Conservation (phyloP, 495 filamentous ascomycete species). For the Tetracladium marchalianum region DNA sequence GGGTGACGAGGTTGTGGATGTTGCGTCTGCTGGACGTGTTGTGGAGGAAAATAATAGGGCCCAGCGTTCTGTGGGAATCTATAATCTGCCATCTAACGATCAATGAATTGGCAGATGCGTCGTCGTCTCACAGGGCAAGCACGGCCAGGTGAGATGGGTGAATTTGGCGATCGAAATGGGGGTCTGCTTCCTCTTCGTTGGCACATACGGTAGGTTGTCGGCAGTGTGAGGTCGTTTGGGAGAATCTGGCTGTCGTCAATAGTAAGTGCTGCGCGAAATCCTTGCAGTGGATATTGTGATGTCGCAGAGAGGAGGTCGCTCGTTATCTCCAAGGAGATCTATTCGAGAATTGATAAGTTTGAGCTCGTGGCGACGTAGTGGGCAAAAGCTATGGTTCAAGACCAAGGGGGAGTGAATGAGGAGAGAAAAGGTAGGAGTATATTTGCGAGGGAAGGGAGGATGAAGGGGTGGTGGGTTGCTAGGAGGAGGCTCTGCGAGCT, state of each 20-base stretch:
- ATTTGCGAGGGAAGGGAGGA: too few relatives aligned
- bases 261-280: too few relatives aligned
- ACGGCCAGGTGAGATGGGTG: not conserved
- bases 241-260: too few relatives aligned
- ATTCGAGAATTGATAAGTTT: not conserved
- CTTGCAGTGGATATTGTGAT: too few relatives aligned
- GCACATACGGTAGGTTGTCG: slow-evolving; percentile 12
- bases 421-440: too few relatives aligned
- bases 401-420: too few relatives aligned
- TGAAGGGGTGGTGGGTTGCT: too few relatives aligned
- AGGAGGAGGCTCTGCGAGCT: too few relatives aligned
- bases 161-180: slow-evolving; percentile 6
- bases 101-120: slow-evolving; percentile 2
- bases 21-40: slow-evolving; percentile 15
- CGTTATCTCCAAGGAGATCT: too few relatives aligned
- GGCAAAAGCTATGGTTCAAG: too few relatives aligned
- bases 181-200: slow-evolving; percentile 19
- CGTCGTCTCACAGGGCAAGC: slow-evolving; percentile 12
- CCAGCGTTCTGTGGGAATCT: slow-evolving; percentile 24
- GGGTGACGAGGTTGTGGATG: slow-evolving; percentile 16
- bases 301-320: too few relatives aligned
- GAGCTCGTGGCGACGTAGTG: not conserved
- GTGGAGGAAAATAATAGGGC: slow-evolving; percentile 16
- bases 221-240: too few relatives aligned
- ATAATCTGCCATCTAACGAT: slow-evolving; percentile 24